These are phyloP conservation scores for Ustilago curta DNA, from an alignment of 1,284 basidiomycete genomes.

Conservation along the genomic window DNA sequence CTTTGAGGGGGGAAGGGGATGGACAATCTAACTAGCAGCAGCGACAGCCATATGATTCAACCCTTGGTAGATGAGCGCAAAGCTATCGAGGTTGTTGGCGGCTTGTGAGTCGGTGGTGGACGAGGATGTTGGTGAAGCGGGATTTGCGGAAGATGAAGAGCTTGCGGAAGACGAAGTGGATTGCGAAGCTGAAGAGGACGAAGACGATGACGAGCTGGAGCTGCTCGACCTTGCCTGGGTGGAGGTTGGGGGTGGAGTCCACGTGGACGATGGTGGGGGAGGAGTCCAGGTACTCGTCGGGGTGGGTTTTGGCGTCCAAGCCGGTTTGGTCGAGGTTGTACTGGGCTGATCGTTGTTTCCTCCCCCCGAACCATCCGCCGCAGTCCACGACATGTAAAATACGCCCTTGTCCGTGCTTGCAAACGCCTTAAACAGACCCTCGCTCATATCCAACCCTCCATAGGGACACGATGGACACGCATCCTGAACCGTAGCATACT, in stretches of 20 bases:
- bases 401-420: conserved; percentile 42
- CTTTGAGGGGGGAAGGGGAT: background rate
- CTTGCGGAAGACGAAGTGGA: background rate
- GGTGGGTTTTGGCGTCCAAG: conserved; percentile 13
- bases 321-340: background rate
- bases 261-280: conserved; percentile 15
- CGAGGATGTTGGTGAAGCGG: background rate
- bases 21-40: conserved; percentile 21
- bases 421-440: conserved; percentile 75
- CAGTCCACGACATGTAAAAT: conserved; percentile 58
- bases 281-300: conserved; percentile 27
- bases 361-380: conserved; percentile 19
- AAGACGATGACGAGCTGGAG: conserved; percentile 1
- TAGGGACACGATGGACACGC: conserved; percentile 79
- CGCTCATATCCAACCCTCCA: conserved; percentile 82
- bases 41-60: conserved; percentile 44
- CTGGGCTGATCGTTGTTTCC: conserved; percentile 11
- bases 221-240: conserved; percentile 3
- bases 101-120: background rate
- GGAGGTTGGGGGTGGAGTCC: conserved; percentile 8
- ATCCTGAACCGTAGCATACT: conserved; percentile 77
- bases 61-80: conserved; percentile 44
- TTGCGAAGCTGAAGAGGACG: conserved; percentile 1
- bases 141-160: conserved; percentile 8
- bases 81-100: conserved; percentile 41